Percentiles rank a stretch among this genome's conserved stretches.
phyloP scores from a whole-genome alignment of 129 eudicot genomes.

The Chrysanthemum makinoi region DNA sequence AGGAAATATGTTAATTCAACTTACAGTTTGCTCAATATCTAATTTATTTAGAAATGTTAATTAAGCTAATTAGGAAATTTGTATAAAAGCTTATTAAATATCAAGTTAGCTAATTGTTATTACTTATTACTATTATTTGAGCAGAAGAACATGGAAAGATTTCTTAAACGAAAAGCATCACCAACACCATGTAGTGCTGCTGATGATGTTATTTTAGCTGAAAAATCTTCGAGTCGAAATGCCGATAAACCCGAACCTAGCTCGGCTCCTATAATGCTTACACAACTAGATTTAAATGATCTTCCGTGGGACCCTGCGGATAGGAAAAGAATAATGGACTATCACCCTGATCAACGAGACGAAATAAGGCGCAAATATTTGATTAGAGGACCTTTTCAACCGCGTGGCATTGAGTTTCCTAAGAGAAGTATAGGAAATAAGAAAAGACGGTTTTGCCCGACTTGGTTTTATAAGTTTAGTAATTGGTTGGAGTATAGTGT shows the following conservation, averaged over 20 bases:
- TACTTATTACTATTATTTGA: background rate
- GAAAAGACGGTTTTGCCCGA: background rate
- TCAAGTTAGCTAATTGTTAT: background rate
- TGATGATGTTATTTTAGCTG: background rate
- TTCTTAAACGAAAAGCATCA: background rate
- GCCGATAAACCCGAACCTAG: background rate
- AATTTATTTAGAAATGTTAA: background rate
- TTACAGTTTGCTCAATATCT: background rate
- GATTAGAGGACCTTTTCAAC: constrained; percentile 13
- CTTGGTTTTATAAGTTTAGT: constrained; percentile 14
- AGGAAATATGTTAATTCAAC: background rate
- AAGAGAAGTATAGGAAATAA: constrained; percentile 10
- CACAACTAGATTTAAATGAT: constrained; percentile 4
- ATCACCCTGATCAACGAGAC: constrained; percentile 13
- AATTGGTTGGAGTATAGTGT: constrained; percentile 18
- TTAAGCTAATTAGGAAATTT: background rate
- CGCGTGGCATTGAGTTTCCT: constrained; percentile 2
- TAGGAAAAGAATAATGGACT: constrained; percentile 9
- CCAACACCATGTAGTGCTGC: constrained; percentile 2
- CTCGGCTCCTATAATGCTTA: background rate
- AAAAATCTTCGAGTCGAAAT: constrained; percentile 7
- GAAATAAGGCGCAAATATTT: constrained; percentile 1
- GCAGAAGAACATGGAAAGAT: background rate
- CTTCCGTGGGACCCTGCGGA: constrained; percentile 15
- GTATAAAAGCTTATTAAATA: background rate